Evolutionary conservation across 805 yeast genomes (phyloP).

Genomic region (Metschnikowia hibisci): DNA sequence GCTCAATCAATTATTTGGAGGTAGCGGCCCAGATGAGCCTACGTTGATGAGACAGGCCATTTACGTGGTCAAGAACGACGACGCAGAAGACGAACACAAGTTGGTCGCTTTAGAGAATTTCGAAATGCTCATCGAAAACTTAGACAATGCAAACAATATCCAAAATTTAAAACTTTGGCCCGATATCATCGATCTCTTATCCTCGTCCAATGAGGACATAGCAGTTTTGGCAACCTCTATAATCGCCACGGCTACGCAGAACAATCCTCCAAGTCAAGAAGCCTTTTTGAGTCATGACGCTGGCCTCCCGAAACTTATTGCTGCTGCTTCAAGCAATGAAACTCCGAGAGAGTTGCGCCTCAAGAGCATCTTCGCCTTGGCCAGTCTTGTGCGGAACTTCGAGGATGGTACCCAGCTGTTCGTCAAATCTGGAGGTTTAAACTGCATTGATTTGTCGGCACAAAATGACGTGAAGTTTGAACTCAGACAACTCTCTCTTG

Average conservation of each 20-base stretch:
- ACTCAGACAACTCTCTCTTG: conserved; percentile 52
- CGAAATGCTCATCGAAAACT: conserved; percentile 87
- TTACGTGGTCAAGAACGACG: conserved; percentile 52
- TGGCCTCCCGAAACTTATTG: conserved; percentile 46
- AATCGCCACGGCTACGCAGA: conserved; percentile 90
- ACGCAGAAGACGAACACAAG: conserved; percentile 59
- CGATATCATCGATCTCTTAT: conserved; percentile 53
- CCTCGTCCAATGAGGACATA: conserved; percentile 36
- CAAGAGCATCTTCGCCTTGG: conserved; percentile 75
- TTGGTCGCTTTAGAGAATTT: conserved; percentile 82
- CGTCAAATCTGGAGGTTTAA: conserved; percentile 60
- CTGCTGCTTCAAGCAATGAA: conserved; percentile 31
- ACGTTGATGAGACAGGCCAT: conserved; percentile 80
- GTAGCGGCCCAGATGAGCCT: conserved; percentile 75
- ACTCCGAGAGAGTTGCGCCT: conserved; percentile 34
- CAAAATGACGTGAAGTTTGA: conserved; percentile 37
- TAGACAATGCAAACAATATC: conserved; percentile 92
- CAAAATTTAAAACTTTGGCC: conserved; percentile 83
- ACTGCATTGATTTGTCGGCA: conserved; percentile 33
- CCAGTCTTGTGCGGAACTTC: conserved; percentile 70
- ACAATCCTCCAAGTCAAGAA: conserved; percentile 72
- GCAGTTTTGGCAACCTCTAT: conserved; percentile 63
- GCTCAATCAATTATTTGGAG: conserved; percentile 68
- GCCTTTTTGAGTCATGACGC: conserved; percentile 52
- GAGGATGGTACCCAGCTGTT: conserved; percentile 53